phyloP scores from a whole-genome alignment of 768 basidiomycete genomes.

The Boletus rubropictus region DNA sequence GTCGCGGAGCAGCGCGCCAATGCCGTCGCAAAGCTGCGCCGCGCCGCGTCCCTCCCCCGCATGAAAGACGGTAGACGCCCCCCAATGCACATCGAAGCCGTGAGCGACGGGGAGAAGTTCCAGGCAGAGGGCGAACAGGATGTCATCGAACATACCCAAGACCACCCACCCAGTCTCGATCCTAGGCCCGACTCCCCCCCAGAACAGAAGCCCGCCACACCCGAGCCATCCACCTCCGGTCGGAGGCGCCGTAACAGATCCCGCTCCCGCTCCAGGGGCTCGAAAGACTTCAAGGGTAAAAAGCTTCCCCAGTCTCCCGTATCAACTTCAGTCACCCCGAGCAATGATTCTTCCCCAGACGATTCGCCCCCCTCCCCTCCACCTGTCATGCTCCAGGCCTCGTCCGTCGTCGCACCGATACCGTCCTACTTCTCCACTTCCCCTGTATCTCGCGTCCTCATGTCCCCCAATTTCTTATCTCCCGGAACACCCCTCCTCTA shows the following conservation, averaged over 20 bases:
- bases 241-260: conserved; percentile 71
- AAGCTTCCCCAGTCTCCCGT: conserved; percentile 44
- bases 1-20: conserved; percentile 78
- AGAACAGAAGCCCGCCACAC: conserved; percentile 30
- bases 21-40: conserved; percentile 85
- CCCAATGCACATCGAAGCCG: conserved; percentile 77
- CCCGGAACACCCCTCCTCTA: conserved; percentile 55
- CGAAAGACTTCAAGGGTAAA: conserved; percentile 68
- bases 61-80: conserved; percentile 89
- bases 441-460: conserved; percentile 35
- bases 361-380: conserved; percentile 35
- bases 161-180: conserved; percentile 18
- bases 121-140: conserved; percentile 34
- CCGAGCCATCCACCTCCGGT: conserved; percentile 37
- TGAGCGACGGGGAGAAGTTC: conserved; percentile 74
- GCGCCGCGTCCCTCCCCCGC: conserved; percentile 85
- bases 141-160: conserved; percentile 3
- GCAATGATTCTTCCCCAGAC: conserved; percentile 70
- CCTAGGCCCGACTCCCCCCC: conserved; percentile 24
- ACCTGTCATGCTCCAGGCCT: conserved; percentile 20
- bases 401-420: conserved; percentile 44
- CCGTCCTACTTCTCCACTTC: conserved; percentile 50
- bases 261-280: conserved; percentile 53
- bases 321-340: conserved; percentile 41
- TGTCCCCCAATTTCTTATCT: conserved; percentile 45